Base-by-base conservation (phyloP, 805 yeast species). In the Cyberlindnera galapagoensis region DNA sequence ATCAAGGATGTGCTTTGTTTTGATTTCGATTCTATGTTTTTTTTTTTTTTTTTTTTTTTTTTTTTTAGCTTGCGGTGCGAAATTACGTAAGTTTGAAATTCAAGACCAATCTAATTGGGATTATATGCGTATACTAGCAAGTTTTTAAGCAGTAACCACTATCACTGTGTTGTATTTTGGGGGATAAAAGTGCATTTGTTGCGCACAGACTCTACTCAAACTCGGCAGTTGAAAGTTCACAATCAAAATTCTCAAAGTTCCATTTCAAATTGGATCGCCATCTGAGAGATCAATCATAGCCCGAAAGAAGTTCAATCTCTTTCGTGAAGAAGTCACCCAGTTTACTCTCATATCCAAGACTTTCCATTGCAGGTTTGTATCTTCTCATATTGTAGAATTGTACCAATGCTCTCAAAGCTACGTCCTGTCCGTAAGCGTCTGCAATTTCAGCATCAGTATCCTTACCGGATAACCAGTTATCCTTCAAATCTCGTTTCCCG, bases 401-500 rank as follows among this genome's bases (percentile, higher is more conserved):
- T 10, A 84, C 56, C 29, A 90, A 57, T 3, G 88, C 84, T 35
- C 97, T 60, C 25, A 90, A 54, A 0, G 95, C 88, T 28, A 79
- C 71, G 51, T 90, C 97, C 49, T 87, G 92, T 11, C 86, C 86
- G 47, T 77, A 78, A 2, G 94, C 80, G 44, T 79, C 80, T 34
- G 74, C 75, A 35, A 84, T 63, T 41, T 85, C 88, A 13, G 75
- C 77, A 18, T 81, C 80, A 16, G 83, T 63, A 52, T 86, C 94
- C 37, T 74, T 70, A 0, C 95, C 95, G 11, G 77, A 78, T 18
- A 90, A 67, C 97, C 97, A 90, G 40, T 78, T 80, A 52, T 90
- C 98, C 39, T 76, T 69, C 29, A 90, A 56, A 12, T 77, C 74
- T 23, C 87, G 62, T 44, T 76, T 73, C 46, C 84, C 73, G 50